Base-by-base conservation (phyloP, 1,284 basidiomycete species). In the Ceratobasidium papillatum region DNA sequence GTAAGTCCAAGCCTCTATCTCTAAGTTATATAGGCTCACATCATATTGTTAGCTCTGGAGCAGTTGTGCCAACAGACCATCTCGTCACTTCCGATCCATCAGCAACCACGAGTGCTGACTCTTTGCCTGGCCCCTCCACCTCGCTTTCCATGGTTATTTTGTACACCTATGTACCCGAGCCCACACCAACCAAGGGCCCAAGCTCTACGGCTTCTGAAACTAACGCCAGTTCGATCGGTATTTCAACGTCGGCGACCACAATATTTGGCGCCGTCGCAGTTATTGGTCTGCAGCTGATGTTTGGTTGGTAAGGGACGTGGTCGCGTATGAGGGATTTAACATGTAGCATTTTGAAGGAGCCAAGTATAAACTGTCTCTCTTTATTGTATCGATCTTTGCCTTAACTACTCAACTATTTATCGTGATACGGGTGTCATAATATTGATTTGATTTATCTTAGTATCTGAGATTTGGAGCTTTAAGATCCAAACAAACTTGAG, bases 21-120 rank as follows among this genome's bases (percentile, higher is more conserved):
- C 38, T 3, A 22, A 11, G 36, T 61, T 61, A 14, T n/a, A 41
- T 7, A 12, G 30, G 22, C 52, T 41, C 47, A 49, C 32, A 9
- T 27, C 68, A 30, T 41, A 19, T n/a, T 32, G 27, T 36, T 61
- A 61, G 58, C n/a, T 61, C 58, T 12, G 58, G 34, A 41, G n/a
- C 58, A 2, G 34, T 34, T 30, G 56, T 59, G 19, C 68, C 68
- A 1, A 71, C 68, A n/a, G 68, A 71, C 68, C 54, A 43, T 17
- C 68, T 71, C 11, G 25, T 71, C 38, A 71, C 68, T 25, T 36
- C 54, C 27, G 68, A 49, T 25, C 56, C 68, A 25, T 71, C 68
- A 3, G 52, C n/a, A n/a, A n/a, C n/a, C n/a, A n/a, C n/a, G 54
- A 11, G 19, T 41, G 11, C 32, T 38, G 12, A 11, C 51, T 2